phyloP scores from a whole-genome alignment of 2,329 filamentous ascomycete species.

The Cercospora janseana region DNA sequence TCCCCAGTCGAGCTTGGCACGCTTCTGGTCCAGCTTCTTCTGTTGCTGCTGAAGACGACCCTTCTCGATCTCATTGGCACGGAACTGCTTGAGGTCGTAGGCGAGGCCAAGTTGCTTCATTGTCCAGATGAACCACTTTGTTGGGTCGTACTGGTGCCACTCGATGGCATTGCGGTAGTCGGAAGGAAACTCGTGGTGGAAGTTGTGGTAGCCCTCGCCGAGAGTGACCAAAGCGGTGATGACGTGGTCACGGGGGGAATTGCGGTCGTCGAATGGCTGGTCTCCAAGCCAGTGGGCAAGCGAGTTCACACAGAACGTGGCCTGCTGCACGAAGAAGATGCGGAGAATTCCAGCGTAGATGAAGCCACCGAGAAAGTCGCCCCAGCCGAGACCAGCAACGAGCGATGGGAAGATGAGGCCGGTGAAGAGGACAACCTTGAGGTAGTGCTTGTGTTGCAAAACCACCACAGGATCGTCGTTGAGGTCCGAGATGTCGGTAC shows the following conservation, averaged over 20 bases:
- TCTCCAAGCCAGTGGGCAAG: conserved; percentile 88
- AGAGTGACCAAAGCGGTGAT: conserved; percentile 82
- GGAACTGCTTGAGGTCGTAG: conserved; percentile 87
- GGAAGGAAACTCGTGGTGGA: conserved; percentile 91
- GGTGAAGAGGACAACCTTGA: conserved; percentile 76
- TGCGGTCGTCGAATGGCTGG: conserved; percentile 89
- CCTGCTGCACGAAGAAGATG: conserved; percentile 87
- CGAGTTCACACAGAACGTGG: conserved; percentile 91
- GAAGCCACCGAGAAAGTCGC: conserved; percentile 77
- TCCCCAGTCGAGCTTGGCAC: conserved; percentile 79
- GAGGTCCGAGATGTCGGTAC: conserved; percentile 82
- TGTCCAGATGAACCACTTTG: conserved; percentile 82
- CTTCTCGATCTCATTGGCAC: conserved; percentile 88
- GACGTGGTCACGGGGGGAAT: conserved; percentile 84
- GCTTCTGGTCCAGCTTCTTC: conserved; percentile 91
- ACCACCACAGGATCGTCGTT: conserved; percentile 83
- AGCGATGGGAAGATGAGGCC: conserved; percentile 72
- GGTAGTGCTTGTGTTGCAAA: conserved; percentile 84
- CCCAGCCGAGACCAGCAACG: conserved; percentile 75
- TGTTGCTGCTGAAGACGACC: conserved; percentile 82
- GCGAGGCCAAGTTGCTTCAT: conserved; percentile 84
- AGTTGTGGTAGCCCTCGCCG: conserved; percentile 90
- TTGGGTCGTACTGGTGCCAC: conserved; percentile 90
- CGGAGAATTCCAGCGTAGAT: conserved; percentile 82
- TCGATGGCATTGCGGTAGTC: conserved; percentile 90